A percentile compares a stretch with the other conserved stretches of the same genome.
Conservation (phyloP, 1,139 yeast genomes). For the Suhomyces panamericanus region DNA sequence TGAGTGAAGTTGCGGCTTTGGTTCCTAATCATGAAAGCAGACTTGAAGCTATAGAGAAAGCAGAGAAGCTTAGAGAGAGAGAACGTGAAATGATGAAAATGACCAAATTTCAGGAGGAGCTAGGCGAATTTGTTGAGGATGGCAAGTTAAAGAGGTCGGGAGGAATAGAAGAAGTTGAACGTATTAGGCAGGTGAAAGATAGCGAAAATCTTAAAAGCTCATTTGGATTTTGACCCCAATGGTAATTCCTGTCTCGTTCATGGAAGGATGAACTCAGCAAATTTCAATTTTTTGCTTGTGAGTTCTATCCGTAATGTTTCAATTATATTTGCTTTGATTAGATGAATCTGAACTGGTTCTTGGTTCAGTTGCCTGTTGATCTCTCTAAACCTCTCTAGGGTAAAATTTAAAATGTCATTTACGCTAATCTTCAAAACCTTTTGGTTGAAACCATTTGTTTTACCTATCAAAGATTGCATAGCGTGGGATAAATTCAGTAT, state of each 20-base stretch:
- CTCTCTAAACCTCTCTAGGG: neutral
- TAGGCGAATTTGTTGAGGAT: constrained; percentile 83
- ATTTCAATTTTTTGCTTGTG: no score
- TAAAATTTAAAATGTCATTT: no score
- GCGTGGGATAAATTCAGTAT: constrained; percentile 1
- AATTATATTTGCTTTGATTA: no score
- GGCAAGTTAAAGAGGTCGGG: constrained; percentile 77
- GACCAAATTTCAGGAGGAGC: constrained; percentile 78
- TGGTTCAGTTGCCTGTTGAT: neutral
- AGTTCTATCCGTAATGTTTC: neutral
- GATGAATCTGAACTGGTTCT: neutral
- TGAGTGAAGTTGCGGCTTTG: constrained; percentile 75
- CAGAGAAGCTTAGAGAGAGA: constrained; percentile 76
- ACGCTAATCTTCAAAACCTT: neutral
- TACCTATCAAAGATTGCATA: neutral
- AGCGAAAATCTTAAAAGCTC: constrained; percentile 59
- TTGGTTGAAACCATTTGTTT: neutral
- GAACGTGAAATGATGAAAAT: constrained; percentile 60
- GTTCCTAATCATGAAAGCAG: constrained; percentile 84
- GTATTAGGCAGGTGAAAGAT: constrained; percentile 66
- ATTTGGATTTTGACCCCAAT: constrained; percentile 23
- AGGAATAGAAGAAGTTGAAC: constrained; percentile 84
- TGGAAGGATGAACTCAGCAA: no score
- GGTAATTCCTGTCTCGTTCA: neutral
- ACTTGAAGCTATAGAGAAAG: constrained; percentile 82